Evolutionary conservation across 2,329 filamentous ascomycete species (phyloP).

Genomic region (Colletotrichum higginsianum): DNA sequence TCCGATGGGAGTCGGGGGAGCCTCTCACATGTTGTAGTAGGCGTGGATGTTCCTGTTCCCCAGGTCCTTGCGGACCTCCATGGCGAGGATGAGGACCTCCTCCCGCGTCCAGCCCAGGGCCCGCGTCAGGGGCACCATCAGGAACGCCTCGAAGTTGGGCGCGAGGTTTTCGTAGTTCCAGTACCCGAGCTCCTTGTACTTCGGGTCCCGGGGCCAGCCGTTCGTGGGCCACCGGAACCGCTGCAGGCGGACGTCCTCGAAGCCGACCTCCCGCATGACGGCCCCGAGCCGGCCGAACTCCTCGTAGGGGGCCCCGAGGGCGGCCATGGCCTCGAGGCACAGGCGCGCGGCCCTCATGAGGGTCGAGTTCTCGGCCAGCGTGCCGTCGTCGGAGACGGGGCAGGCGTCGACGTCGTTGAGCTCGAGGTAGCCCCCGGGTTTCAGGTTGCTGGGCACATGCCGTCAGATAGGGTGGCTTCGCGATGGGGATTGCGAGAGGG

Average conservation of each 20-base stretch:
- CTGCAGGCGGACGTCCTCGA: too few species aligned
- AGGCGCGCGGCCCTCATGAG: too few species aligned
- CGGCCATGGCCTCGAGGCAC: too few species aligned
- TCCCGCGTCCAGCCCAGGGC: neutral
- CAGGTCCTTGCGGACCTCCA: too few species aligned
- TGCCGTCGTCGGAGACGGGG: neutral
- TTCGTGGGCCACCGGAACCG: neutral
- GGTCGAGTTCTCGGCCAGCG: neutral
- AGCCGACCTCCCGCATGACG: too few species aligned
- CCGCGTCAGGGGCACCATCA: neutral
- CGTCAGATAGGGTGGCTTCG: too few species aligned
- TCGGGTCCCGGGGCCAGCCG: neutral
- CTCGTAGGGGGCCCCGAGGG: too few species aligned
- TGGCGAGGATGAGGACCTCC: too few species aligned
- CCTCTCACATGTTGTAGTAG: conserved; percentile 1
- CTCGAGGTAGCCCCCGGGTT: neutral
- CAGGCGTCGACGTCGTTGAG: neutral
- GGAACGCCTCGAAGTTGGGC: neutral
- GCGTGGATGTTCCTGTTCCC: neutral
- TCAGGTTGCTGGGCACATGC: neutral
- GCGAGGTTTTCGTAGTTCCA: neutral
- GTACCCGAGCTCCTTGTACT: neutral
- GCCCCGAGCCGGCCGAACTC: too few species aligned
- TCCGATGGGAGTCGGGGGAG: too few species aligned
- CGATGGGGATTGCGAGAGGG: too few species aligned